phyloP scores from a whole-genome alignment of 2,329 filamentous ascomycete species.

The Phyllosticta citribraziliensis region DNA sequence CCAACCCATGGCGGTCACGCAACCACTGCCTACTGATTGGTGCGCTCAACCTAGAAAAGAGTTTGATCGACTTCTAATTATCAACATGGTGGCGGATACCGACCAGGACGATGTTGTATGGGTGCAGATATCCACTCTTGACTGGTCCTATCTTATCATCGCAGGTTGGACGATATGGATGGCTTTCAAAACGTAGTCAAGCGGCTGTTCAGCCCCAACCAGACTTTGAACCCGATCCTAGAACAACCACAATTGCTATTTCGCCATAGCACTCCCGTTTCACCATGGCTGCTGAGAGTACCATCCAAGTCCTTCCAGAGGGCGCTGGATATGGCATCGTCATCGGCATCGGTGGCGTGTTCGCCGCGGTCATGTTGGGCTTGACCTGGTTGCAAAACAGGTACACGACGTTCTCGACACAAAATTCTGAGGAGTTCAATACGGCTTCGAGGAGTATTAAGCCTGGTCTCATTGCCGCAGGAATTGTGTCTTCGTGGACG shows the following conservation, averaged over 20 bases:
- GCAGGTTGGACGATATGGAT: background rate
- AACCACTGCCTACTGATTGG: background rate
- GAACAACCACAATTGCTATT: background rate
- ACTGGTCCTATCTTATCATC: background rate
- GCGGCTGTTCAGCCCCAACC: background rate
- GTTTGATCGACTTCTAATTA: background rate
- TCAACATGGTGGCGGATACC: background rate
- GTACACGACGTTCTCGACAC: slow-evolving; percentile 30
- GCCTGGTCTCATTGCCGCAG: slow-evolving; percentile 37
- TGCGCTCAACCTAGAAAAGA: background rate
- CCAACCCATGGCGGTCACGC: background rate
- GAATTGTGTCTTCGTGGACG: slow-evolving; percentile 42
- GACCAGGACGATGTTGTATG: background rate
- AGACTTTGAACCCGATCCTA: background rate
- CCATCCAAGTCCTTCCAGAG: slow-evolving; percentile 16
- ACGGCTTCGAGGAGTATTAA: slow-evolving; percentile 36
- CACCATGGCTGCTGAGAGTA: background rate
- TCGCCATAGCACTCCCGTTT: background rate
- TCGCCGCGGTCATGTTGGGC: slow-evolving; percentile 28
- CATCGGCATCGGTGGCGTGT: slow-evolving; percentile 40
- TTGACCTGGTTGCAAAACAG: slow-evolving; percentile 18
- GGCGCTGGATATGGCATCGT: slow-evolving; percentile 42
- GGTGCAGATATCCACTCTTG: background rate
- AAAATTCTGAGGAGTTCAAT: slow-evolving; percentile 39
- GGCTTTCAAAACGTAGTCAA: background rate